Conservation (phyloP, 345 rosid genomes). For the Pistacia atlantica region DNA sequence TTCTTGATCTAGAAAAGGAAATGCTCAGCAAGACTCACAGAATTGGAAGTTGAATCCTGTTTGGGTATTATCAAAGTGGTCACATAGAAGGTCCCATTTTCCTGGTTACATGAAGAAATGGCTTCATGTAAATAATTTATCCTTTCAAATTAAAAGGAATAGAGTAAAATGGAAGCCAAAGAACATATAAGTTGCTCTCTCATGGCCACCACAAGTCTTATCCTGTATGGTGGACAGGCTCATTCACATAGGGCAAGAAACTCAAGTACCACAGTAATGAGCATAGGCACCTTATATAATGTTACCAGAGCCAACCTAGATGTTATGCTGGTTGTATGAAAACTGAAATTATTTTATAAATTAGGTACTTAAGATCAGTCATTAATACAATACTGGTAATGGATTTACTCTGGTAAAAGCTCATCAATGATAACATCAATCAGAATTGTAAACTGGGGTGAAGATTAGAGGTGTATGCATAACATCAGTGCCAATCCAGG, state of each 20-base stretch:
- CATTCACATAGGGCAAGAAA: neutral
- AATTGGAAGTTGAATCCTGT: slow-evolving; percentile 83
- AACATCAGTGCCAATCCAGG: neutral
- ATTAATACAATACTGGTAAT: neutral
- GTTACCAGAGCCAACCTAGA: neutral
- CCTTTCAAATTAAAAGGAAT: neutral
- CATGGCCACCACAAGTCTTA: neutral
- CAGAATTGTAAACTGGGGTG: neutral
- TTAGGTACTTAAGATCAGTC: neutral
- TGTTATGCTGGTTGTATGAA: neutral
- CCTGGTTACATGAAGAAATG: slow-evolving; percentile 43
- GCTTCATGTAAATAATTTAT: slow-evolving; percentile 6
- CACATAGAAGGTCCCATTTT: slow-evolving; percentile 64
- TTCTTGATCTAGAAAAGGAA: slow-evolving; percentile 17
- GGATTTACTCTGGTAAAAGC: too few relatives aligned
- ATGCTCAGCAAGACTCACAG: slow-evolving; percentile 54
- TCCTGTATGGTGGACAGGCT: neutral
- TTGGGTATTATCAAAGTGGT: slow-evolving; percentile 92
- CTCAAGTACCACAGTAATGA: neutral
- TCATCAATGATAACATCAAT: neutral
- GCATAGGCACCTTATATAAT: neutral
- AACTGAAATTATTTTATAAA: neutral
- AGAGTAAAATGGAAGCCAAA: slow-evolving; percentile 5
- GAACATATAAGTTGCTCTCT: neutral
- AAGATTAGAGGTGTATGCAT: neutral